Evolutionary conservation across 805 yeast species (phyloP).

Genomic region (Lipomyces oligophaga): DNA sequence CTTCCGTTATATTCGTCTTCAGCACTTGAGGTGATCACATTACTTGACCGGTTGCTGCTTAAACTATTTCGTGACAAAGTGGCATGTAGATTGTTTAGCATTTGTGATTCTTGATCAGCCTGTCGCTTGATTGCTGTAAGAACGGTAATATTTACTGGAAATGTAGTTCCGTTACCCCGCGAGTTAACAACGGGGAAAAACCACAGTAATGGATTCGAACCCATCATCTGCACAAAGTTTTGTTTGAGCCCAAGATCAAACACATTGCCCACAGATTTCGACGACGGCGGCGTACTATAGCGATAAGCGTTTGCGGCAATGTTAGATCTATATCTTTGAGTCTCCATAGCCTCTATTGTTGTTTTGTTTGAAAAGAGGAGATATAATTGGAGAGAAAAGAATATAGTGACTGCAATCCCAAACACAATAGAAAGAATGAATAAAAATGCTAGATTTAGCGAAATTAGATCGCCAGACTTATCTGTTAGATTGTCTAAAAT

Average conservation of each 20-base stretch:
- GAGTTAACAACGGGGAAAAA: conserved; percentile 52
- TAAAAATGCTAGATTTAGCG: conserved; percentile 58
- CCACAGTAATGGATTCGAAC: conserved; percentile 63
- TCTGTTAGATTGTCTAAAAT: background rate
- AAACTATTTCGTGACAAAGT: conserved; percentile 3
- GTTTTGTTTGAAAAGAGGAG: conserved; percentile 64
- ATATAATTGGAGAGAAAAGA: conserved; percentile 48
- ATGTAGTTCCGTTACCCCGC: conserved; percentile 40
- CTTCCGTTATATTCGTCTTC: conserved; percentile 25
- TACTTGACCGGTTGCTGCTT: background rate
- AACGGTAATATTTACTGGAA: conserved; percentile 36
- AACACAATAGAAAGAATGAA: conserved; percentile 53
- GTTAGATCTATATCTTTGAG: conserved; percentile 38
- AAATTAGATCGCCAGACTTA: conserved; percentile 42
- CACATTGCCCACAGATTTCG: conserved; percentile 55
- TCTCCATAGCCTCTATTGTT: conserved; percentile 66
- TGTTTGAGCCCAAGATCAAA: conserved; percentile 64
- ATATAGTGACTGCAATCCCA: conserved; percentile 53
- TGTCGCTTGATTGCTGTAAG: conserved; percentile 34
- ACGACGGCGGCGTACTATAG: conserved; percentile 44
- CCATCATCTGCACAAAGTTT: conserved; percentile 77
- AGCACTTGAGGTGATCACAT: conserved; percentile 10
- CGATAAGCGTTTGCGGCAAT: conserved; percentile 37
- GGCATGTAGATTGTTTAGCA: conserved; percentile 19
- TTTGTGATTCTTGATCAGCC: conserved; percentile 36